Conservation (phyloP, 1,284 basidiomycete genomes). For the Papiliotrema fonsecae region DNA sequence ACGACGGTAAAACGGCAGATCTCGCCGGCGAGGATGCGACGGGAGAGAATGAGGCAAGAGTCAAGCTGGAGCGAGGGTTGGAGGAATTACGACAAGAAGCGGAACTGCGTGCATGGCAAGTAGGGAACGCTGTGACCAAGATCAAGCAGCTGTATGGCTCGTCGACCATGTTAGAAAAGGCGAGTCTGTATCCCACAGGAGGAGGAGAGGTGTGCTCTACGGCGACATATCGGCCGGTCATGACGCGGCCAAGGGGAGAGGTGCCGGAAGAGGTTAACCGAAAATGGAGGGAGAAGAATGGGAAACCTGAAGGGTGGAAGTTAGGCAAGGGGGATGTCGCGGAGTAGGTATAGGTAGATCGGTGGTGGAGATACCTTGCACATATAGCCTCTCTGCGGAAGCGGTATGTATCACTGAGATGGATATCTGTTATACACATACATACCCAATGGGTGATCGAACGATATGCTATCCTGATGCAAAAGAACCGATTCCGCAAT, state of each 20-base stretch:
- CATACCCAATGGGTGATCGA: not conserved
- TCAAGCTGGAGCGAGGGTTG: constrained; percentile 35
- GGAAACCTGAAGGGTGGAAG: too few species aligned
- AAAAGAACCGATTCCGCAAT: not conserved
- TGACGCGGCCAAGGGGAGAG: constrained; percentile 63
- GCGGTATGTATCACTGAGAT: not conserved
- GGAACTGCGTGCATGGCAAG: constrained; percentile 57
- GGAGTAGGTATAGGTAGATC: constrained; percentile 4
- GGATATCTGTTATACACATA: constrained; percentile 1
- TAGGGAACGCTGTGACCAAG: constrained; percentile 49
- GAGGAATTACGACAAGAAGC: constrained; percentile 33
- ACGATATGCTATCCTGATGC: not conserved
- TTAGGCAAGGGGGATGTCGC: constrained; percentile 3
- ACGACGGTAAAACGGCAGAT: constrained; percentile 37
- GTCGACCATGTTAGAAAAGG: constrained; percentile 25
- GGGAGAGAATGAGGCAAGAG: constrained; percentile 10
- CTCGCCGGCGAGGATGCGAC: constrained; percentile 14
- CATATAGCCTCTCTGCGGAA: too few species aligned
- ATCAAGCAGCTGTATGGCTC: constrained; percentile 33
- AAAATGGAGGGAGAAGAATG: constrained; percentile 58
- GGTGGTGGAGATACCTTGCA: not conserved
- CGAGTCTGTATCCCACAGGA: constrained; percentile 62
- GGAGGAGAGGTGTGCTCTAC: constrained; percentile 62
- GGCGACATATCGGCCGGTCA: constrained; percentile 61
- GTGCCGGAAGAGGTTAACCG: constrained; percentile 68